phyloP scores from a whole-genome alignment of 2,329 filamentous ascomycete genomes.

The Ascochyta viciae-villosae region DNA sequence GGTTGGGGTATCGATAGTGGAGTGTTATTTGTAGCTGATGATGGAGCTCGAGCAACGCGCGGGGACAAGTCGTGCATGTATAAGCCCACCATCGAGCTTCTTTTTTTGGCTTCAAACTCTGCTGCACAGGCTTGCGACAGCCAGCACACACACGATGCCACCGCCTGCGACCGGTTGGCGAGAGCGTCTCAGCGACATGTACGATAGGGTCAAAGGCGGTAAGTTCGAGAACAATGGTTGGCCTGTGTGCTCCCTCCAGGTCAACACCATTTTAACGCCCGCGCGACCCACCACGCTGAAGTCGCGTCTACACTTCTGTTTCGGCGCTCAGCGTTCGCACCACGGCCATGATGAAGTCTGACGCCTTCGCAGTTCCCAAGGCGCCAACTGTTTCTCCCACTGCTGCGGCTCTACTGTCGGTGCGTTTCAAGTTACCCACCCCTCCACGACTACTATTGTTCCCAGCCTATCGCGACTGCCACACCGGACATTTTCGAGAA shows the following conservation, averaged over 20 bases:
- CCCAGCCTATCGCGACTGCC: conserved; percentile 34
- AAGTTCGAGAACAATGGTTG: conserved; percentile 43
- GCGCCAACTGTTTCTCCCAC: conserved; percentile 45
- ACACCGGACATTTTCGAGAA: conserved; percentile 17
- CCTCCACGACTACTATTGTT: conserved; percentile 25
- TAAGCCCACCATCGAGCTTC: not conserved
- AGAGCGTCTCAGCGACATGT: conserved; percentile 43
- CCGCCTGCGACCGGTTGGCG: conserved; percentile 44
- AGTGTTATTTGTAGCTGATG: not conserved
- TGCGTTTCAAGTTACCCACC: conserved; percentile 43
- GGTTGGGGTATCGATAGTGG: conserved; percentile 4
- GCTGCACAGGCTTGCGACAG: conserved; percentile 8
- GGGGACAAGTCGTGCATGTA: conserved; percentile 13
- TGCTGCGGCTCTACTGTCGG: conserved; percentile 48
- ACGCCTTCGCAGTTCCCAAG: conserved; percentile 45
- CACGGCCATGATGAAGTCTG: conserved; percentile 32
- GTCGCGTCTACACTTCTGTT: conserved; percentile 18
- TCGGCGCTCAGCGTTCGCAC: conserved; percentile 17
- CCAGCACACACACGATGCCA: conserved; percentile 35
- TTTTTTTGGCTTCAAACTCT: not conserved
- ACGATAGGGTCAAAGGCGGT: conserved; percentile 47
- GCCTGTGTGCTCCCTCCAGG: conserved; percentile 30
- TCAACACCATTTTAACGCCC: conserved; percentile 31
- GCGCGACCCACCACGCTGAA: conserved; percentile 26
- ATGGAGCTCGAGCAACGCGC: conserved; percentile 11